Evolutionary conservation across 768 basidiomycete genomes (phyloP).

Genomic region (Podaxis sp.): DNA sequence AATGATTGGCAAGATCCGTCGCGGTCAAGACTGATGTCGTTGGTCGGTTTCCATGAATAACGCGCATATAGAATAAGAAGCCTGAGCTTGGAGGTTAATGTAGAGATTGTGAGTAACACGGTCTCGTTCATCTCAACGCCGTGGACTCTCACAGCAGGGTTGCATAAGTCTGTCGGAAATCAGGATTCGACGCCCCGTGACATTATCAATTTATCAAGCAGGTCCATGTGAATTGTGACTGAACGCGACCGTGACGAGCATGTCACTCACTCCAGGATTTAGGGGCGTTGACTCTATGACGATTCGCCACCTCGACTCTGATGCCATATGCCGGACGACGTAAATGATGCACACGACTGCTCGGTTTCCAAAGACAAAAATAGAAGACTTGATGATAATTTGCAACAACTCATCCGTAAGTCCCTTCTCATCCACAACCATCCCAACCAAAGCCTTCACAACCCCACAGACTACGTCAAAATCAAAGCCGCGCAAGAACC

Average conservation of each 20-base stretch:
- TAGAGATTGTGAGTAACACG: neutral
- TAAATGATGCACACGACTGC: neutral
- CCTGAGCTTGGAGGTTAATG: constrained; percentile 5
- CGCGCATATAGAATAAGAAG: neutral
- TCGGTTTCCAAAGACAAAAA: neutral
- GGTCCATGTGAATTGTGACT: constrained; percentile 16
- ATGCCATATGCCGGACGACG: constrained; percentile 6
- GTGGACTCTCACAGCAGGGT: neutral
- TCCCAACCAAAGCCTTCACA: neutral
- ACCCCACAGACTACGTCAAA: constrained; percentile 4
- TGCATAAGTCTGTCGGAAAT: neutral
- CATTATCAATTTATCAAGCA: neutral
- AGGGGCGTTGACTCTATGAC: constrained; percentile 5
- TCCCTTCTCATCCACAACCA: neutral
- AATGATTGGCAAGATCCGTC: constrained; percentile 1
- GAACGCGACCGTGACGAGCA: constrained; percentile 12
- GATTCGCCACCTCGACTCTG: neutral
- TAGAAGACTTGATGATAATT: neutral
- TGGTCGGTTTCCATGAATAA: constrained; percentile 1
- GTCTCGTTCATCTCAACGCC: neutral
- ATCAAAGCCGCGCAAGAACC: neutral
- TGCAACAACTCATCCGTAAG: constrained; percentile 1
- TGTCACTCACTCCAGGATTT: neutral
- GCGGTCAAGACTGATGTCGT: neutral
- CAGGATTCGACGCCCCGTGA: neutral